Evolutionary conservation across 495 filamentous ascomycete species (phyloP).

Genomic region (Aspergillus kassunensis): DNA sequence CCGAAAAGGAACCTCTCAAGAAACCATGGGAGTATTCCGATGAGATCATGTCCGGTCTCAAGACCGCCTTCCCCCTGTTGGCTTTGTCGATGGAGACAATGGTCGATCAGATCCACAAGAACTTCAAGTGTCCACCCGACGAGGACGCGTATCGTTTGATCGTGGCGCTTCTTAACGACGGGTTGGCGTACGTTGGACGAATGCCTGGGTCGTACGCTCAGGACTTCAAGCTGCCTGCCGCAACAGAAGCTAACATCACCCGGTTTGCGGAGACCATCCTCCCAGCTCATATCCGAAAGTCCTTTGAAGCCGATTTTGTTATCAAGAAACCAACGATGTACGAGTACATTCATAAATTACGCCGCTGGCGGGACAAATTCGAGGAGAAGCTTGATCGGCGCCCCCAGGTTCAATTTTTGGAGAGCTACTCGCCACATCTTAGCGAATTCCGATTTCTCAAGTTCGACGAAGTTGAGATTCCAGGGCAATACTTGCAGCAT

Average conservation of each 20-base stretch:
- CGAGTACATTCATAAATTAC: slow-evolving; percentile 95
- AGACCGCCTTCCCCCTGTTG: slow-evolving; percentile 93
- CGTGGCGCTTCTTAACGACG: slow-evolving; percentile 93
- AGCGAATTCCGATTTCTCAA: slow-evolving; percentile 97
- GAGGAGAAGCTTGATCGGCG: slow-evolving; percentile 97
- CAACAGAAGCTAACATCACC: slow-evolving; percentile 93
- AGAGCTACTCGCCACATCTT: slow-evolving; percentile 78
- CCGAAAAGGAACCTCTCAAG: slow-evolving; percentile 51
- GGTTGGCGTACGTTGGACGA: slow-evolving; percentile 79
- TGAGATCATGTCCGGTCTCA: slow-evolving; percentile 88
- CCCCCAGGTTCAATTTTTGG: slow-evolving; percentile 62
- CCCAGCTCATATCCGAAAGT: slow-evolving; percentile 83
- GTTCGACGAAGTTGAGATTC: slow-evolving; percentile 97
- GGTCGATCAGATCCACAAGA: slow-evolving; percentile 96
- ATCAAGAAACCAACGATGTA: slow-evolving; percentile 88
- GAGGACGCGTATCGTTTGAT: slow-evolving; percentile 99
- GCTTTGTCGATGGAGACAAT: slow-evolving; percentile 98
- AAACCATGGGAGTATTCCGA: slow-evolving; percentile 95
- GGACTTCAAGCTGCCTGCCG: slow-evolving; percentile 82
- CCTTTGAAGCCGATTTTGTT: slow-evolving; percentile 96
- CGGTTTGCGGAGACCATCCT: slow-evolving; percentile 95
- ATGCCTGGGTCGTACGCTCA: slow-evolving; percentile 80
- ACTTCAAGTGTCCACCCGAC: slow-evolving; percentile 97
- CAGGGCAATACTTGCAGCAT: slow-evolving; percentile 93
- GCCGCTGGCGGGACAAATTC: slow-evolving; percentile 95